Base-by-base conservation (phyloP, 805 yeast genomes). In the Tetrapisispora taiwanensis region DNA sequence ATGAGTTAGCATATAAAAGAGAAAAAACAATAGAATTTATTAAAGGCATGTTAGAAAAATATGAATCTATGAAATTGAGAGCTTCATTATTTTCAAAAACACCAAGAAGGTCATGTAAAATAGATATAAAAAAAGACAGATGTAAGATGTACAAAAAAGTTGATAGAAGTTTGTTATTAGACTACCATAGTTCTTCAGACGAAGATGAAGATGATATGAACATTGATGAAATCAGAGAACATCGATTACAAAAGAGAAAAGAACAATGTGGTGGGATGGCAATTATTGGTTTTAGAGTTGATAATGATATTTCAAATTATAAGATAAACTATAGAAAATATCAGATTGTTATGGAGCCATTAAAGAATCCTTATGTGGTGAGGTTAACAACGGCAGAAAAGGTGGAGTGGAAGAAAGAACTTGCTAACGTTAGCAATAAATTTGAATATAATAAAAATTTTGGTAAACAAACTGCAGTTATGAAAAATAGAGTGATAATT, bases 1-100 rank as follows among this genome's bases (percentile, higher is more conserved):
- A 64, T 6, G 92, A 84, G 54, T 50, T 81, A 47, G 59, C 62
- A 15, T 48, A 55, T 20, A 84, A 84, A 56, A 68, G 74, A 28
- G 62, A 60, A 13, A 58, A 76, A 31, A 80, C 89, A 1, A 57
- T 75, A 2, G 58, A 60, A 13, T 83, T 78, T 47, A 66, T 71
- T 24, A 50, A 49, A n/a, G 43, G 46, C 7, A 62, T 67, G 55
- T 51, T 71, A 35, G 53, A 45, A 24, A 59, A 52, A 42, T 62
- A 53, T 42, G 48, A 52, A 10, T 49, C 52, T 2, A 53, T 57
- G 59, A 55, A 60, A 43, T 46, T 40, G 10, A 50, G 52, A 37
- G 44, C 51, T 3, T 42, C 42, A n/a, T 42, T 52, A 33, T 46
- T 56, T 18, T 45, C 52, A 15, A 41, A 56, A 43, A 47, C 47